Percentiles rank a stretch among this genome's conserved stretches.
Evolutionary conservation across 2,329 filamentous ascomycete genomes (phyloP).

Genomic region (Geosmithia putterillii): DNA sequence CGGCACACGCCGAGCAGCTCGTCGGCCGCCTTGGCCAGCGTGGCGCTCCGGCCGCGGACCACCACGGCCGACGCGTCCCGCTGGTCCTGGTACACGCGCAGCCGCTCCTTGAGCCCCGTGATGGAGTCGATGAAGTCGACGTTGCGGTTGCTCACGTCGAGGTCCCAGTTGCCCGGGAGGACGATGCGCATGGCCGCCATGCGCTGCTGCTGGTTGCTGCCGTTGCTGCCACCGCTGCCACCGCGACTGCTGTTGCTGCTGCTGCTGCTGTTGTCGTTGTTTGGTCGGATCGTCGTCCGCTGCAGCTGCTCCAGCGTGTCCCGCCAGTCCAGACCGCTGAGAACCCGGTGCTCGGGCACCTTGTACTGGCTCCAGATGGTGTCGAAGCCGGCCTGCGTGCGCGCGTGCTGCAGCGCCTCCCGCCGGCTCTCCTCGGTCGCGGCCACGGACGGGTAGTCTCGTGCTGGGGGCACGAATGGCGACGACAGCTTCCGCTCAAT

Average conservation of each 20-base stretch:
- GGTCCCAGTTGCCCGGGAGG: constrained; percentile 19
- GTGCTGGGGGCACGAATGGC: constrained; percentile 3
- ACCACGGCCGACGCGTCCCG: constrained; percentile 16
- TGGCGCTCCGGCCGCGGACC: constrained; percentile 16
- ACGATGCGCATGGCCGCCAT: constrained; percentile 23
- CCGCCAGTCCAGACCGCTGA: constrained; percentile 20
- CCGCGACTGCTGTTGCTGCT: too few species aligned
- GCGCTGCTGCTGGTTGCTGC: constrained; percentile 12
- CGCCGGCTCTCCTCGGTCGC: constrained; percentile 5
- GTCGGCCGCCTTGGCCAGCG: constrained; percentile 19
- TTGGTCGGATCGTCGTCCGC: constrained; percentile 20
- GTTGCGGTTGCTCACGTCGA: constrained; percentile 19
- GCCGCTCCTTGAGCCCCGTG: constrained; percentile 17
- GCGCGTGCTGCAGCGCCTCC: constrained; percentile 11
- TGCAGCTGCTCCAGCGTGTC: constrained; percentile 23
- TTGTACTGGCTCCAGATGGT: constrained; percentile 16
- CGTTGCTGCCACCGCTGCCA: too few species aligned
- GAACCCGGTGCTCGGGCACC: constrained; percentile 10
- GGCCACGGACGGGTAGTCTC: constrained; percentile 2
- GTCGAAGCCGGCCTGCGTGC: constrained; percentile 23
- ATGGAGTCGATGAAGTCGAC: constrained; percentile 20
- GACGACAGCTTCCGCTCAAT: constrained; percentile 1
- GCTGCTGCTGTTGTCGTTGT: too few species aligned
- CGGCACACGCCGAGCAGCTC: constrained; percentile 16
- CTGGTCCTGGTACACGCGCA: constrained; percentile 20